Evolutionary conservation across 176 grass and related monocot species (phyloP).

Genomic region (Carex pumila): DNA sequence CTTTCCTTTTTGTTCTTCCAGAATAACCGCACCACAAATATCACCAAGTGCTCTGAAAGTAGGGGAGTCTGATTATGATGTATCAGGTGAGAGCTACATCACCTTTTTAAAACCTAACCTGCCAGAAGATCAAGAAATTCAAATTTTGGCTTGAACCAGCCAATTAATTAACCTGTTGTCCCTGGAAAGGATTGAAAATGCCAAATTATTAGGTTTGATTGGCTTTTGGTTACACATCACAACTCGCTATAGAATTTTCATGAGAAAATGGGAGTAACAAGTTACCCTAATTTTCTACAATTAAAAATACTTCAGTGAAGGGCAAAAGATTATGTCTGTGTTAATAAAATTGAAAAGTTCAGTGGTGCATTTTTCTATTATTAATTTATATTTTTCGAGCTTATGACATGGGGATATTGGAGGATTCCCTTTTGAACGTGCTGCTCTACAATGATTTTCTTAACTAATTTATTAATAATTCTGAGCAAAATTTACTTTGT

Average conservation of each 20-base stretch:
- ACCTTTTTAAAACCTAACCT: neutral
- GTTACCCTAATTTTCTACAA: neutral
- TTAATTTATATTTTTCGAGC: neutral
- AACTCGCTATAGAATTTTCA: neutral
- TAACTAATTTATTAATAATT: neutral
- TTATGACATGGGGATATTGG: neutral
- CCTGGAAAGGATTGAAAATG: neutral
- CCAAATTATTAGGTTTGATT: neutral
- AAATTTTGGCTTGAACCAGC: neutral
- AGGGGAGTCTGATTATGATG: constrained; percentile 81
- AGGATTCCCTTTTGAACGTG: neutral
- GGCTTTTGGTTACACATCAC: neutral
- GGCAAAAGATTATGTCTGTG: neutral
- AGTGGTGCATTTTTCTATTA: neutral
- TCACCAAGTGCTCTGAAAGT: constrained; percentile 55
- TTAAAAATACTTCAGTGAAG: neutral
- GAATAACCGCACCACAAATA: constrained; percentile 91
- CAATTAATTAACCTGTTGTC: neutral
- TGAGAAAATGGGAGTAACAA: neutral
- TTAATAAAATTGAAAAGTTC: neutral
- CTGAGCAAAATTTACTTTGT: neutral
- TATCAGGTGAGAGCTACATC: constrained; percentile 40
- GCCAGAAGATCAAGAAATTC: neutral
- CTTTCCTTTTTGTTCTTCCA: constrained; percentile 21
- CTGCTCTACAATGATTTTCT: neutral